Conservation (phyloP, 768 basidiomycete species). For the Calocybe cyanea region DNA sequence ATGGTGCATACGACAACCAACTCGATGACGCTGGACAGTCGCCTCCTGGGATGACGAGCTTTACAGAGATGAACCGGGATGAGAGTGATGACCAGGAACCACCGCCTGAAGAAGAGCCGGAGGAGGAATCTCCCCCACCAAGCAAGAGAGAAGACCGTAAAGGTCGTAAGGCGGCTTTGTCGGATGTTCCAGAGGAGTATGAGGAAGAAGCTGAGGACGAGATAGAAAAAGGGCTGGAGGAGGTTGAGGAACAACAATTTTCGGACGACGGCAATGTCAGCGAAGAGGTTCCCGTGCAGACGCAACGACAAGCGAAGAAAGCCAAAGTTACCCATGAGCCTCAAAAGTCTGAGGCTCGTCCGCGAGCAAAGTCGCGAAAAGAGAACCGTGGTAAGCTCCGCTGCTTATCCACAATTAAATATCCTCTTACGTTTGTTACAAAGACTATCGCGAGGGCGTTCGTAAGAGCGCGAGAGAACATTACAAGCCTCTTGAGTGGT, state of each 20-base stretch:
- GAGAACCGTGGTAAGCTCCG: constrained; percentile 34
- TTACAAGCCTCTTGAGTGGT: constrained; percentile 79
- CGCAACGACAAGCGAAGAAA: constrained; percentile 33
- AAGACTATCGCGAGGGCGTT: constrained; percentile 47
- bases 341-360: constrained; percentile 17
- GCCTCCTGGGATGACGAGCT: constrained; percentile 33
- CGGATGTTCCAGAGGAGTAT: constrained; percentile 39
- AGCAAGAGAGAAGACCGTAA: constrained; percentile 14
- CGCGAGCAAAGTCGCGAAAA: constrained; percentile 31
- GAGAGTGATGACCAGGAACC: constrained; percentile 41
- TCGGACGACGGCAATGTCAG: constrained; percentile 27
- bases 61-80: constrained; percentile 47
- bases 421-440: neutral
- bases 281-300: constrained; percentile 25
- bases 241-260: constrained; percentile 28
- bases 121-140: constrained; percentile 23
- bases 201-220: constrained; percentile 42
- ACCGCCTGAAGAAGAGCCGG: constrained; percentile 26
- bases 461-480: constrained; percentile 70
- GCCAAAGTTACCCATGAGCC: constrained; percentile 23
- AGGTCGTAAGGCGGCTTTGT: constrained; percentile 8
- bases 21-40: constrained; percentile 19
- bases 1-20: constrained; percentile 27
- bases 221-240: constrained; percentile 37
- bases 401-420: too few species aligned